phyloP scores from a whole-genome alignment of 495 filamentous ascomycete genomes.

The Darksidea phi region DNA sequence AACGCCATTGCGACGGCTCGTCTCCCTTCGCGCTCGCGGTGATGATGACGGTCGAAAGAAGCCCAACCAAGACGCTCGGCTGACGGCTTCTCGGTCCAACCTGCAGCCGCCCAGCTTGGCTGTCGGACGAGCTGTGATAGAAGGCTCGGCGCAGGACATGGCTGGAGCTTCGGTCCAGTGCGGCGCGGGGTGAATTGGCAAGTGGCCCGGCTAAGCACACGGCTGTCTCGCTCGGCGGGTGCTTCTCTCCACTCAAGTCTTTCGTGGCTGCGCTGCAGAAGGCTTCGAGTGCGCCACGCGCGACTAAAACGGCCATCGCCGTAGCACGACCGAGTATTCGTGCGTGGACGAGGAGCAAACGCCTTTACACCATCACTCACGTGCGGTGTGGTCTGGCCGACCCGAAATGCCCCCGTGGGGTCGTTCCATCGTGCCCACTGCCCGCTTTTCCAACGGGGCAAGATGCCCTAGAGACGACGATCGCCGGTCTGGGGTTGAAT shows the following conservation, averaged over 20 bases:
- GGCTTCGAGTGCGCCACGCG: neutral
- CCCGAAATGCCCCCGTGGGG: neutral
- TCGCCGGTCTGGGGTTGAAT: neutral
- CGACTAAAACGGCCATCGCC: no score
- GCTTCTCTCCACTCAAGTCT: neutral
- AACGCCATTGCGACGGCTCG: no score
- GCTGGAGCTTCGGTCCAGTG: conserved; percentile 20
- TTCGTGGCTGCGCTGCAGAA: neutral
- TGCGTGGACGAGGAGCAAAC: no score
- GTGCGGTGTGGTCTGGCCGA: no score
- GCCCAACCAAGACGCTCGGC: conserved; percentile 26
- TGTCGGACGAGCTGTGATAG: conserved; percentile 25
- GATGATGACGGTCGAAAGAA: conserved; percentile 29
- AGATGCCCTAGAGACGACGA: neutral
- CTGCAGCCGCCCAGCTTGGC: conserved; percentile 28
- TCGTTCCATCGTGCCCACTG: no score
- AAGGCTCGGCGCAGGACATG: conserved; percentile 10
- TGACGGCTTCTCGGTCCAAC: conserved; percentile 7
- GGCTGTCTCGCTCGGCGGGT: conserved; percentile 5
- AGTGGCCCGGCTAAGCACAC: conserved; percentile 10
- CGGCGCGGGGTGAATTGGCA: conserved; percentile 5
- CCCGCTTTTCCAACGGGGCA: no score
- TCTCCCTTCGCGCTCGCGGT: neutral
- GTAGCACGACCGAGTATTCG: no score
- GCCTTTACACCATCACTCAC: no score